These are phyloP conservation scores for Beauveria medogensis DNA, from an alignment of 2,329 filamentous ascomycete genomes.

Conservation along the genomic window DNA sequence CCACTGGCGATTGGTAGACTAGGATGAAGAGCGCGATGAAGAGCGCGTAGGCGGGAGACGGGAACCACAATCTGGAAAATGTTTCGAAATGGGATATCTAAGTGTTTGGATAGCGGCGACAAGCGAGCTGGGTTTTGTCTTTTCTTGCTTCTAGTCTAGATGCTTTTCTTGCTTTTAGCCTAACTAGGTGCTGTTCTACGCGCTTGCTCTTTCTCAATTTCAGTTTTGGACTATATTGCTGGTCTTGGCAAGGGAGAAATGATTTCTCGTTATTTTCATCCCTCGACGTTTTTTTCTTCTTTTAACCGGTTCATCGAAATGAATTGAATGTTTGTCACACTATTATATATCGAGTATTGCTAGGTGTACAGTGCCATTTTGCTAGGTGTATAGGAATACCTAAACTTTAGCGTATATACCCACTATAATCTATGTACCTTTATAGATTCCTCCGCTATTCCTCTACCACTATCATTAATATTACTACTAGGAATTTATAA, in stretches of 20 bases:
- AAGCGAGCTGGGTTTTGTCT: neutral
- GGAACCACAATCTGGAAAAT: neutral
- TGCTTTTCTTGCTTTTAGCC: neutral
- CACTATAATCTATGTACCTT: too few relatives aligned
- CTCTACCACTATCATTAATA: too few relatives aligned
- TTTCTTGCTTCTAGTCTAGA: too few relatives aligned
- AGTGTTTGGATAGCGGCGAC: neutral
- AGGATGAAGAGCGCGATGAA: neutral
- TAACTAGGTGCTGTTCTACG: neutral
- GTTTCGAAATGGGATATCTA: neutral
- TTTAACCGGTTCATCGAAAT: neutral
- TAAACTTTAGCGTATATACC: too few relatives aligned
- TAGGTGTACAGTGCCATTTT: too few relatives aligned
- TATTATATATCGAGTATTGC: neutral
- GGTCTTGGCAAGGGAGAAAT: neutral
- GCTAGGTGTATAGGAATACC: too few relatives aligned
- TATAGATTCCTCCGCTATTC: too few relatives aligned
- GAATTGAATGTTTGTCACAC: neutral
- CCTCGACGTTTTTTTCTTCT: neutral
- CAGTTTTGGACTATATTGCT: neutral
- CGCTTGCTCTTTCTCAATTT: neutral
- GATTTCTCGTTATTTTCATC: neutral
- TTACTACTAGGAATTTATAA: too few relatives aligned
- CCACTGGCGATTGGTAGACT: neutral
- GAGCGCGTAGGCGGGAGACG: neutral